Base-by-base conservation (phyloP, 768 basidiomycete genomes). In the Panaeolus papilionaceus region DNA sequence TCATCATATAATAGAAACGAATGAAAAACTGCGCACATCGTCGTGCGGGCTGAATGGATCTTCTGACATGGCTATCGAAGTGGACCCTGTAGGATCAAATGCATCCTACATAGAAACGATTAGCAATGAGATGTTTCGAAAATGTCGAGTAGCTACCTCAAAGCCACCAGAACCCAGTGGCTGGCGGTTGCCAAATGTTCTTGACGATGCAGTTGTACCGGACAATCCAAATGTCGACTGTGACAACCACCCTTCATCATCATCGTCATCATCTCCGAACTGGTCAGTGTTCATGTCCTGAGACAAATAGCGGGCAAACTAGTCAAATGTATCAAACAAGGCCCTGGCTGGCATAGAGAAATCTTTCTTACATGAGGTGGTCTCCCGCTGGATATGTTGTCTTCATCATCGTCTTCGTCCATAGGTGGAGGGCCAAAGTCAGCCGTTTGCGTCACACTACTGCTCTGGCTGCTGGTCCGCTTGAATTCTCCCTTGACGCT, bases 291-390 rank as follows among this genome's bases (percentile, higher is more conserved):
- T 86, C 71, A 94, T 89, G 72, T 94, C 92, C 68, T 90, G 88
- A 5, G 88, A 87, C 38, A 94, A 82, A 74, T 95, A 95, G 38
- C 88, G 84, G 18, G 92, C 91, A 77, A 96, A 95, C 93, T 95
- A 54, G 28, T 12, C 38, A 33, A 47, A 65, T 64, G 54, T 54
- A 23, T 20, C 44, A 5, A 68, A 12, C 16, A 54, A 16, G 3
- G 12, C 67, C 54, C n/a, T 6, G 10, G n/a, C 16, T 67, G 58
- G 68, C 54, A 70, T 61, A 44, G 40, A 37, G 64, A 54, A 64
- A 61, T 66, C 65, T 26, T 4, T 80, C 82, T 42, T 82, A 84
- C 84, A 73, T 82, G 83, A 14, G 83, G 78, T 66, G 81, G 79
- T 42, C 82, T 73, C 58, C 83, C 85, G 66, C 89, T 89, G 11